Base-by-base conservation (phyloP, 805 yeast genomes). In the Lachancea thermotolerans region DNA sequence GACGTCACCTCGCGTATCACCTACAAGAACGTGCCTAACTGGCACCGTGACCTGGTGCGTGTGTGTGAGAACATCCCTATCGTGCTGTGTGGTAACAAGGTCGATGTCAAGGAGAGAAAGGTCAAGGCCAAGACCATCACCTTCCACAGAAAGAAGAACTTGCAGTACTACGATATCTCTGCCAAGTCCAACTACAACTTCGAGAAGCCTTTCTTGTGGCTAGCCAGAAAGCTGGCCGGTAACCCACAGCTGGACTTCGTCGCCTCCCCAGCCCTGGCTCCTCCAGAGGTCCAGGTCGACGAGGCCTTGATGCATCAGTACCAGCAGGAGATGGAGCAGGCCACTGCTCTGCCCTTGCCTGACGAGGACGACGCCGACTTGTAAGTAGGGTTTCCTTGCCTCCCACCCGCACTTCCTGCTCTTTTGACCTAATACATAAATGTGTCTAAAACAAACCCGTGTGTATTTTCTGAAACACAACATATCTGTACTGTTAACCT, bases 351-450 rank as follows among this genome's bases (percentile, higher is more conserved):
- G 81, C 99, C 99, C 71, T 84, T 93, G 72, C 99, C 99, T 59
- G 99, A 93, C 76, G 99, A 93, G 78, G 99, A 93, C 70, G 99
- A 93, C 67, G 97, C 96, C 67, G 99, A 93, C 74, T 85, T 93
- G 75, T 93, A 88, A 39, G 42, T 14, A 4, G 12, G 5, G 12
- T 11, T 30, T 5, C 33, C 14, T 14, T 30, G 14, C 14, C 33
- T 30, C 33, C 14, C 33, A 14, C 14, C 33, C 14, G 33, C 33
- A 30, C 25, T 21, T 21, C 25, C 25, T 21, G 25, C 25, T 21
- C 25, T 21, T 21, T 21, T 7, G 25, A 21, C 25, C 25, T 21
- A 21, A 21, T 21, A 21, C 25, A 21, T 21, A 21, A 4, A 4
- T 21, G 25, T 21, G 25, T 21, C 25, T 21, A 21, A 21, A 21